Base-by-base conservation (phyloP, 352 stramenopile species). In the Plasmopara viticola region DNA sequence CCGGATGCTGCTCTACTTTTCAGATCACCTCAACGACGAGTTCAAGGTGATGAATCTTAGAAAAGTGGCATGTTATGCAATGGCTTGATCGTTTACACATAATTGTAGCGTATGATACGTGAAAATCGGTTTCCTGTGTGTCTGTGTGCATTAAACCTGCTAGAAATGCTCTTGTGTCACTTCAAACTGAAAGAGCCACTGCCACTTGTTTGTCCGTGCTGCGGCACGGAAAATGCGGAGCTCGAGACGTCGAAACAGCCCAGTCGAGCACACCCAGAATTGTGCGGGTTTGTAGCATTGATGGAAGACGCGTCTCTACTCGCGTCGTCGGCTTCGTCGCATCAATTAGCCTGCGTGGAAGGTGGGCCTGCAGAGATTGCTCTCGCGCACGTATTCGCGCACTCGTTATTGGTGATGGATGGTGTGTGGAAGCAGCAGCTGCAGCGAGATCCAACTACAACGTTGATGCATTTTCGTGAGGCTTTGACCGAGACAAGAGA, bases 41-140 rank as follows among this genome's bases (percentile, higher is more conserved):
- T 80, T 87, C 51, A 84, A 87, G 56, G 76, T 82, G 51, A 42
- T 34, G 15, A 5, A 1, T 12, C 31, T 12, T 2, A 35, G 13
- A 31, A 13, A 31, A 31, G 5, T 8, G 2, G 7, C n/a, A 8
- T 18, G 40, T 10, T 2, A 5, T 45, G 9, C 12, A 15, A 53
- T 48, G 13, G 34, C 31, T 34, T 15, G 20, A 33, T 60, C 17
- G 14, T 57, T 47, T 38, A 14, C 14, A 25, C 37, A 13, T 17
- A 45, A 2, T 13, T 56, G 34, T 47, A 87, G 77, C 74, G 77
- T 35, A 82, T 87, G 55, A 56, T 84, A 44, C 64, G 69, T 12
- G 77, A 87, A 29, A 87, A 87, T 48, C 72, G 71, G n/a, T 87
- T 86, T 48, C 77, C 77, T 2, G 68, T 88, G 10, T 86, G 72